Base-by-base conservation (phyloP, 2,329 filamentous ascomycete species). In the Fusarium coffeatum region DNA sequence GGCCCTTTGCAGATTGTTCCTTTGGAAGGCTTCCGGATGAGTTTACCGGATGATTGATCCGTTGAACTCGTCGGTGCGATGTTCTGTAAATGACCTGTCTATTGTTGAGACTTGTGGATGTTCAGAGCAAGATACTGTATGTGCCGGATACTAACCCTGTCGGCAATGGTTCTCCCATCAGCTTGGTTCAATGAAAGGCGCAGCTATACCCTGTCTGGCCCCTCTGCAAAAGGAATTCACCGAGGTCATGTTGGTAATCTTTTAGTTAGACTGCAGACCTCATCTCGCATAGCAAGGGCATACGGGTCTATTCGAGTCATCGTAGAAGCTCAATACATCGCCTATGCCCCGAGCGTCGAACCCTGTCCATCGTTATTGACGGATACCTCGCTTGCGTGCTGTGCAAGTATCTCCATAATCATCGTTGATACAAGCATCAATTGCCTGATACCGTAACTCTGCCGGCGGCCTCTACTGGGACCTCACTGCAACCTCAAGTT, bases 1-100 rank as follows among this genome's bases (percentile, higher is more conserved):
- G 55, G 60, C 53, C 57, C 58, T 71, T 59, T 69, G 64, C 60
- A 65, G 63, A 45, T 59, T 69, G 69, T 43, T 55, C 68, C 59
- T 53, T 25, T 53, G 32, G 34, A 47, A 46, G 13, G 25, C 20
- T 27, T 58, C 46, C 56, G 59, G 60, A 42, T 63, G 50, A 61
- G 32, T 47, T 47, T 45, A 59, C 61, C 54, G 45, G 53, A 41
- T 63, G 53, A 25, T 58, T 47, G 46, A 66, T 48, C 53, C 66
- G 22, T 49, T 53, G 37, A 46, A 41, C 63, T 55, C 60, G 67
- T 54, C 46, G 58, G 48, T 55, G 53, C 51, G 57, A 47, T 56
- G 55, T 42, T 42, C 61, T 66, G 50, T 13, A 49, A 25, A 53
- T 66, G 60, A 53, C 54, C 53, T 62, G 68, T 56, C 49, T 55